These are phyloP conservation scores for Xylariaceae sp. DNA, from an alignment of 2,329 filamentous ascomycete genomes.

Conservation along the genomic window DNA sequence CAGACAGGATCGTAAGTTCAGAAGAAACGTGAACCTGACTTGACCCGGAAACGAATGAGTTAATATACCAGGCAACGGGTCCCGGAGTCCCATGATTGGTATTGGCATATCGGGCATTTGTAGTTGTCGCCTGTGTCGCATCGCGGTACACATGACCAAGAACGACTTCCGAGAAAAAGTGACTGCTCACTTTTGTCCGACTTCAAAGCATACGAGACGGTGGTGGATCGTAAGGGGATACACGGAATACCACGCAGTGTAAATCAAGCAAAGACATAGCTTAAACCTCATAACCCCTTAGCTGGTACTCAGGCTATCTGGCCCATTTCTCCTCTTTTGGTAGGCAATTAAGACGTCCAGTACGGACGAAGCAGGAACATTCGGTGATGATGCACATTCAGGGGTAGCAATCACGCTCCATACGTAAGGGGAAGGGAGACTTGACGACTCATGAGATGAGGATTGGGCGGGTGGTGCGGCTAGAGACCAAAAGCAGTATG, in stretches of 20 bases:
- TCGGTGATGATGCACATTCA: too few species aligned
- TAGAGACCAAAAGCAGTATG: too few species aligned
- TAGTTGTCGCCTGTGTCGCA: not conserved
- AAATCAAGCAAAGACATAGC: not conserved
- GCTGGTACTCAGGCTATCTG: too few species aligned
- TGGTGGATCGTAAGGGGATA: not conserved
- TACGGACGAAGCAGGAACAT: too few species aligned
- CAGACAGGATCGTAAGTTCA: not conserved
- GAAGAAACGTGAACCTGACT: not conserved
- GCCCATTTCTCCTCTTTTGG: too few species aligned
- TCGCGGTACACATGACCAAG: constrained; percentile 6
- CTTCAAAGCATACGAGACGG: not conserved
- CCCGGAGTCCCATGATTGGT: not conserved
- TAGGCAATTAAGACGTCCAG: too few species aligned
- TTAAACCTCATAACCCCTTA: not conserved
- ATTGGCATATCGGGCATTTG: not conserved
- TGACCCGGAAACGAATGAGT: not conserved
- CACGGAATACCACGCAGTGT: not conserved
- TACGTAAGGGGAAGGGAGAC: too few species aligned
- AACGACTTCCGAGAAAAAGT: constrained; percentile 1
- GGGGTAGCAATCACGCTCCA: too few species aligned
- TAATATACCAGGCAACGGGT: not conserved
- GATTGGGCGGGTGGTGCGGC: too few species aligned
- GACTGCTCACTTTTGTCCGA: constrained; percentile 1
- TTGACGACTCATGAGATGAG: too few species aligned